phyloP scores from a whole-genome alignment of 345 rosid species.

The Citrus australasica region DNA sequence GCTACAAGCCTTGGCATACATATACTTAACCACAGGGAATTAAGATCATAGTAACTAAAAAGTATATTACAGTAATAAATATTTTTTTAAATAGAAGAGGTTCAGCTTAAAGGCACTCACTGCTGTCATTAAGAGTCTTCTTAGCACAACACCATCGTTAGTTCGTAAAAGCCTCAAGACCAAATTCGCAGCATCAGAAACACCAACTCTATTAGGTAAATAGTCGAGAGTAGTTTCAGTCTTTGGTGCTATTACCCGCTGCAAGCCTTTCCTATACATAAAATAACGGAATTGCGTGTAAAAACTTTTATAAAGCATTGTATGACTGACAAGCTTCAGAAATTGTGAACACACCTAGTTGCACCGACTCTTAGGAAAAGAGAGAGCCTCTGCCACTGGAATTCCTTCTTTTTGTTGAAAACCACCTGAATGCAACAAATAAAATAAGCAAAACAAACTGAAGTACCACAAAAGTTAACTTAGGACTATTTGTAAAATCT shows the following conservation, averaged over 20 bases:
- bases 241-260: slow-evolving; percentile 28
- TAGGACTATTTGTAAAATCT: neutral
- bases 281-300: neutral
- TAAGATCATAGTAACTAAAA: neutral
- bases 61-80: neutral
- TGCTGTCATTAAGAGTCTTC: slow-evolving; percentile 88
- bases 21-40: neutral
- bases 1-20: neutral
- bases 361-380: slow-evolving; percentile 68
- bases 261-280: slow-evolving; percentile 51
- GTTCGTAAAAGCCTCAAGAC: slow-evolving; percentile 71
- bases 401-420: slow-evolving; percentile 74
- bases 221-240: slow-evolving; percentile 33
- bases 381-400: slow-evolving; percentile 78
- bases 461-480: slow-evolving; percentile 8
- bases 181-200: slow-evolving; percentile 42
- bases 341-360: slow-evolving; percentile 41
- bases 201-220: slow-evolving; percentile 35
- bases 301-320: neutral
- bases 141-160: slow-evolving; percentile 69
- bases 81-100: neutral
- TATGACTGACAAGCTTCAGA: neutral
- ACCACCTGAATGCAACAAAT: slow-evolving; percentile 50
- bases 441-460: slow-evolving; percentile 12
- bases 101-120: slow-evolving; percentile 46